Evolutionary conservation across 2,329 filamentous ascomycete species (phyloP).

Genomic region (Aureobasidium sp.): DNA sequence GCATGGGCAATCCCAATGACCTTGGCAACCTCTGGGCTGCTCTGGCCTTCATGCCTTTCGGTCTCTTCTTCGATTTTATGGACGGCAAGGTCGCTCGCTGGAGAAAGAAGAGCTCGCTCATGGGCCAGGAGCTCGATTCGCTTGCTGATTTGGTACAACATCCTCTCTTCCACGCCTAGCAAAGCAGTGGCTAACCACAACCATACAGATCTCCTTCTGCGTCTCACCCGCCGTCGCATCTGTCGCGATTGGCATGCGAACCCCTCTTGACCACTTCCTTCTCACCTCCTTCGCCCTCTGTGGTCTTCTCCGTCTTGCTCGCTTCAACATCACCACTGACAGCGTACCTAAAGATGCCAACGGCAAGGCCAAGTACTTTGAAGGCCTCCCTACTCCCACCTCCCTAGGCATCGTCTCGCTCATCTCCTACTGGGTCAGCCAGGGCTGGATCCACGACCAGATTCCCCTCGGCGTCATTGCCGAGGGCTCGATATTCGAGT

Average conservation of each 20-base stretch:
- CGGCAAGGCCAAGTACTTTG: conserved; percentile 92
- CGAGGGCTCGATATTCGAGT: conserved; percentile 62
- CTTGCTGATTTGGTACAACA: conserved; percentile 78
- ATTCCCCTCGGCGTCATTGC: conserved; percentile 70
- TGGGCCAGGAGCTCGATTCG: conserved; percentile 96
- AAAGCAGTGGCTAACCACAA: not conserved
- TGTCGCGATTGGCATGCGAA: conserved; percentile 83
- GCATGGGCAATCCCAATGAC: conserved; percentile 57
- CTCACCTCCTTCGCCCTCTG: conserved; percentile 89
- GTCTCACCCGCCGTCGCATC: conserved; percentile 81
- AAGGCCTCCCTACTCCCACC: conserved; percentile 93
- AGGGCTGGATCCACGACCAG: conserved; percentile 70
- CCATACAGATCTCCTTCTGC: conserved; percentile 79
- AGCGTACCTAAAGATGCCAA: conserved; percentile 84
- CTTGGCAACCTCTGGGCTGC: conserved; percentile 71
- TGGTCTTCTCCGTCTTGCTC: conserved; percentile 84
- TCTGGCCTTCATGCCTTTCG: conserved; percentile 81
- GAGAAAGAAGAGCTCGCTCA: conserved; percentile 93
- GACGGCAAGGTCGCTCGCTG: conserved; percentile 94
- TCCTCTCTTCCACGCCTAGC: too few relatives aligned
- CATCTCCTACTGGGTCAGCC: conserved; percentile 83
- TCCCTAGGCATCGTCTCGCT: conserved; percentile 71
- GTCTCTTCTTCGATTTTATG: conserved; percentile 96
- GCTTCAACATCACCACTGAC: conserved; percentile 93
- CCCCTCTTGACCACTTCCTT: conserved; percentile 70